phyloP scores from a whole-genome alignment of 225 moss, liverwort and hornwort genomes.

The Pseudisothecium myosuroides region DNA sequence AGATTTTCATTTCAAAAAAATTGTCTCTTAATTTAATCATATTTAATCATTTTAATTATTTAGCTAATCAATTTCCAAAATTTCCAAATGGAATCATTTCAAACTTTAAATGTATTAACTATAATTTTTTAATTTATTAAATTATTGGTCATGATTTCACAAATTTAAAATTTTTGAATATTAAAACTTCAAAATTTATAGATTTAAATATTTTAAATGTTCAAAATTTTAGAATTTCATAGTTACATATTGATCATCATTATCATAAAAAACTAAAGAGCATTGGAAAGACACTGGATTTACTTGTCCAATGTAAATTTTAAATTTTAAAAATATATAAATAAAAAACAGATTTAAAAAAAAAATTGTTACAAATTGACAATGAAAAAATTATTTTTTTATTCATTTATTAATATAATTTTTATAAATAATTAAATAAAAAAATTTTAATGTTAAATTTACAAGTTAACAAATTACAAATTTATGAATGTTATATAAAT shows the following conservation, averaged over 20 bases:
- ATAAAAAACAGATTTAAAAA: no score
- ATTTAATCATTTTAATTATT: no score
- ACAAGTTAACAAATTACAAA: accelerated
- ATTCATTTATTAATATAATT: no score
- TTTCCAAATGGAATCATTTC: not conserved
- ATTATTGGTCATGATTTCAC: not conserved
- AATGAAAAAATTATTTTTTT: no score
- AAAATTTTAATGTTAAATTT: not conserved
- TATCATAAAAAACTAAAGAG: not conserved
- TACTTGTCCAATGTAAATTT: not conserved
- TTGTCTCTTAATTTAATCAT: not conserved
- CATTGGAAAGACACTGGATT: accelerated
- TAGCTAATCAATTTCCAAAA: not conserved
- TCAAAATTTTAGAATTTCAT: not conserved
- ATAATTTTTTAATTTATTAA: not conserved
- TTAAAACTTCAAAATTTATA: not conserved
- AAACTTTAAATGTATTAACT: not conserved
- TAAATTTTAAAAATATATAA: not conserved
- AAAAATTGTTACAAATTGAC: not conserved
- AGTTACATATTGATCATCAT: no score
- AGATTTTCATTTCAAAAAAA: not conserved
- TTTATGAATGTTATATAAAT: not conserved
- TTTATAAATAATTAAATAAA: no score
- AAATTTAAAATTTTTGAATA: not conserved
- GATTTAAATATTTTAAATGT: not conserved